These are phyloP conservation scores for Backusella tarrabulga DNA, from an alignment of 192 early-diverging fungal species.

Conservation along the genomic window DNA sequence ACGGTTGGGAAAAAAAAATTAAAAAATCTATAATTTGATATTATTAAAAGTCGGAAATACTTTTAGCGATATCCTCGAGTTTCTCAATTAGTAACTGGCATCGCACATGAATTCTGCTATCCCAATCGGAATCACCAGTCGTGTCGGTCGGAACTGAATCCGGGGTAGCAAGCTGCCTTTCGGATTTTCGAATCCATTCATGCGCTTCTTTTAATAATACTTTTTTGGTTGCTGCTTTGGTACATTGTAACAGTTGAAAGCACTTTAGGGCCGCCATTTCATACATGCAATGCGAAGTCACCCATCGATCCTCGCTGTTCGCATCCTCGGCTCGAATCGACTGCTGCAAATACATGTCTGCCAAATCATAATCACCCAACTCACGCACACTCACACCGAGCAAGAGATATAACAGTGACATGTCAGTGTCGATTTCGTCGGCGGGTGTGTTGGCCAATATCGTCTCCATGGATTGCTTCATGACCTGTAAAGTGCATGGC, in stretches of 20 bases:
- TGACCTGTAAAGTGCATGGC: conserved; percentile 3
- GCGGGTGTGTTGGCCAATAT: not conserved
- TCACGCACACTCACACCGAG: conserved; percentile 30
- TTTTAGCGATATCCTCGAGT: conserved; percentile 15
- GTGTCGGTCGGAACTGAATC: conserved; percentile 8
- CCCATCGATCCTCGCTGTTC: conserved; percentile 24
- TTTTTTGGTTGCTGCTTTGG: not conserved
- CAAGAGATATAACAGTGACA: conserved; percentile 21
- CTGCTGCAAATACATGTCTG: conserved; percentile 15
- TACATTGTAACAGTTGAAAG: not conserved
- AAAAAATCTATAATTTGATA: not conserved
- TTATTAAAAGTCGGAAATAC: conserved; percentile 3
- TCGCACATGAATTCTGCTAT: conserved; percentile 28
- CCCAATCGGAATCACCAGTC: conserved; percentile 25
- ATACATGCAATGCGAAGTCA: conserved; percentile 23
- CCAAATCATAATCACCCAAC: conserved; percentile 10
- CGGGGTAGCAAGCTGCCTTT: not conserved
- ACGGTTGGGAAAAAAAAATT: not conserved
- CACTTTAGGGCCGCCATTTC: conserved; percentile 26
- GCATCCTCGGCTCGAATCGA: conserved; percentile 9
- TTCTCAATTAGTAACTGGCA: conserved; percentile 33
- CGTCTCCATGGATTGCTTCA: conserved; percentile 12
- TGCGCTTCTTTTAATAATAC: conserved; percentile 23
- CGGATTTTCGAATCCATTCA: conserved; percentile 24
- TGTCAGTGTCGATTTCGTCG: conserved; percentile 7